Conservation (phyloP, 176 grass and related monocot genomes). For the Cenchrus fungigraminus region DNA sequence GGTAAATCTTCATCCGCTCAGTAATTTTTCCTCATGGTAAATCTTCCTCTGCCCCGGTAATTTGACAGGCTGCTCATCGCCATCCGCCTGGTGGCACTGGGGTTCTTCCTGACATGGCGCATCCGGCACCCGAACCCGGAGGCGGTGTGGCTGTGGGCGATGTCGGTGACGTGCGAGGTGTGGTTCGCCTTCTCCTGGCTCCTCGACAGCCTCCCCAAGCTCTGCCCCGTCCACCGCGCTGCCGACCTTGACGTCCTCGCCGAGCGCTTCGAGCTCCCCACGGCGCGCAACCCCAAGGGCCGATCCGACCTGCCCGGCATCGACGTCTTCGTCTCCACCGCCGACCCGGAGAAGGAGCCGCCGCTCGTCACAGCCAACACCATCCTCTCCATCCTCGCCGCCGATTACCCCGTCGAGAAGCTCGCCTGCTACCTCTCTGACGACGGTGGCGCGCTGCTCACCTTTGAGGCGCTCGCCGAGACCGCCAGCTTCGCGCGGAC, state of each 20-base stretch:
- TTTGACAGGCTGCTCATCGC: constrained; percentile 66
- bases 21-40: neutral
- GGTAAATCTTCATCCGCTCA: neutral
- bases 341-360: constrained; percentile 94
- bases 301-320: constrained; percentile 84
- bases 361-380: constrained; percentile 93
- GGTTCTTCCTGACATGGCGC: constrained; percentile 85
- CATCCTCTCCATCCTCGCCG: constrained; percentile 91
- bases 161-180: constrained; percentile 81
- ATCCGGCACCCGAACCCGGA: constrained; percentile 85
- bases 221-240: constrained; percentile 73
- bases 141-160: constrained; percentile 78
- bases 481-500: constrained; percentile 76
- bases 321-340: constrained; percentile 88
- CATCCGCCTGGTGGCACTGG: constrained; percentile 71
- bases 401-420: constrained; percentile 92
- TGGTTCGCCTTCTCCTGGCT: constrained; percentile 99
- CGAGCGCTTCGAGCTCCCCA: constrained; percentile 73
- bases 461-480: constrained; percentile 90
- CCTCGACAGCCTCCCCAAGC: constrained; percentile 90
- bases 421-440: constrained; percentile 93
- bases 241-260: constrained; percentile 78
- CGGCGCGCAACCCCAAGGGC: constrained; percentile 81
- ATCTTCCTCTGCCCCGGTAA: neutral
- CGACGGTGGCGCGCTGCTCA: constrained; percentile 81